These are phyloP conservation scores for Rhynchospora pubera DNA, from an alignment of 176 grass and related monocot genomes.

Conservation along the genomic window DNA sequence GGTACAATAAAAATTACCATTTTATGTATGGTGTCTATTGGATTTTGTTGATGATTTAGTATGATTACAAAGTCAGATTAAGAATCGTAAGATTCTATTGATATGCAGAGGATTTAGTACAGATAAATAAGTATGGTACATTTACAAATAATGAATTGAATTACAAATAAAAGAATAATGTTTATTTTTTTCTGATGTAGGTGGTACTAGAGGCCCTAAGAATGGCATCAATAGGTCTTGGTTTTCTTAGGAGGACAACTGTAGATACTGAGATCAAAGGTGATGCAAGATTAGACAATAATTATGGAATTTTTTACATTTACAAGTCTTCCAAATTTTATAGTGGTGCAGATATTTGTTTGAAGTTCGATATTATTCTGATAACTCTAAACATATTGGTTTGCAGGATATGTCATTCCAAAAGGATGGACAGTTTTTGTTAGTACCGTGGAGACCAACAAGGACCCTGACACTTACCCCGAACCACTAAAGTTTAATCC, in stretches of 20 bases:
- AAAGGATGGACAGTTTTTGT: constrained; percentile 88
- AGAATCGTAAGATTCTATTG: no score
- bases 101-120: no score
- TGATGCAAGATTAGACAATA: background rate
- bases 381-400: constrained; percentile 12
- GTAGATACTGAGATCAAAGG: constrained; percentile 68
- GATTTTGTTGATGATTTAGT: no score
- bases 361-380: background rate
- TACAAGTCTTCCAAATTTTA: no score
- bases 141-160: no score
- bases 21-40: no score
- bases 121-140: no score
- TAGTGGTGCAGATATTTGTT: no score
- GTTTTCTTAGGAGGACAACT: constrained; percentile 72
- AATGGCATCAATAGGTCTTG: constrained; percentile 69
- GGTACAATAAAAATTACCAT: background rate
- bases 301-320: no score
- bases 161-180: no score
- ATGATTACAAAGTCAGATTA: no score
- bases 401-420: constrained; percentile 63
- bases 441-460: constrained; percentile 71
- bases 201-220: constrained; percentile 72
- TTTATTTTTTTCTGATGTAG: background rate
- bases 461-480: constrained; percentile 57
- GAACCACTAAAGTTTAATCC: constrained; percentile 72